phyloP scores from a whole-genome alignment of 441 rosid genomes.

The Arabidopsis lyrata region DNA sequence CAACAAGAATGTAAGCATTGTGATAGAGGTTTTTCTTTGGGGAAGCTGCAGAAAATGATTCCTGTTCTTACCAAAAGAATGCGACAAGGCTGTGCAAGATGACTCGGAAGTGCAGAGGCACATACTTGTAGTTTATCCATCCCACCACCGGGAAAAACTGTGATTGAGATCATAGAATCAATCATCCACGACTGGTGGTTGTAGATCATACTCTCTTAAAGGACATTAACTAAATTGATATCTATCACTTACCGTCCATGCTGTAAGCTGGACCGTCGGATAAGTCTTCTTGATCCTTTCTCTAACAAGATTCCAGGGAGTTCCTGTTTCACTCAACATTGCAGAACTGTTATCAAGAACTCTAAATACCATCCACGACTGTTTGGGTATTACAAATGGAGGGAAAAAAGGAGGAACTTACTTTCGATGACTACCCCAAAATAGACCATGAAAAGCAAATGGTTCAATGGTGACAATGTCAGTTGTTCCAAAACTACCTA shows the following conservation, averaged over 20 bases:
- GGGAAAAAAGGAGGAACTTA: slow-evolving; percentile 43
- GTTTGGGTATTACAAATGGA: background rate
- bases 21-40: background rate
- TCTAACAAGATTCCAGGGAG: slow-evolving; percentile 83
- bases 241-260: slow-evolving; percentile 76
- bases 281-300: slow-evolving; percentile 75
- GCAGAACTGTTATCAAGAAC: background rate
- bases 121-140: slow-evolving; percentile 86
- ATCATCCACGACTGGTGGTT: background rate
- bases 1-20: background rate
- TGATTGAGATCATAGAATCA: slow-evolving; percentile 20
- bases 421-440: slow-evolving; percentile 78
- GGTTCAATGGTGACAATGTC: slow-evolving; percentile 93
- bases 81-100: slow-evolving; percentile 68
- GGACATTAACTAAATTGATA: slow-evolving; percentile 2
- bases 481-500: slow-evolving; percentile 85
- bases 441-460: slow-evolving; percentile 79
- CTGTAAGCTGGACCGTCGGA: slow-evolving; percentile 70
- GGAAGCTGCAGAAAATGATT: slow-evolving; percentile 14
- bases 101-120: slow-evolving; percentile 88
- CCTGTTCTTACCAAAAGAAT: slow-evolving; percentile 69
- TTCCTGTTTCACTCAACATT: slow-evolving; percentile 61
- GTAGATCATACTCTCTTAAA: background rate
- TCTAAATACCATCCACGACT: background rate
- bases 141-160: slow-evolving; percentile 96